Conservation (phyloP, 2,329 filamentous ascomycete species). For the Apiospora marii region DNA sequence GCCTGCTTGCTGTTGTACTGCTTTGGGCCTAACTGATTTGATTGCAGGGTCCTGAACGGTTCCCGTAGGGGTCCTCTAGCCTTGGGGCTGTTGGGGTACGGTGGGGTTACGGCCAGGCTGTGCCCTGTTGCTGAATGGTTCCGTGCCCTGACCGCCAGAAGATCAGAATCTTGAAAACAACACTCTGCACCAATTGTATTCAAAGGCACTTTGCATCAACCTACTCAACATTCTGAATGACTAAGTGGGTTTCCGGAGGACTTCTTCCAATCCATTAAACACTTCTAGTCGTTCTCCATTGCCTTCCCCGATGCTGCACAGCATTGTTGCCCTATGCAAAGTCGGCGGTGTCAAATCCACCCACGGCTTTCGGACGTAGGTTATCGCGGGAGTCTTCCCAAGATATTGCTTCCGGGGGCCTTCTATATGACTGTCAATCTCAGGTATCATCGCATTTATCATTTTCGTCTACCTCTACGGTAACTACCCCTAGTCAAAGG, state of each 20-base stretch:
- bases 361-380: no score
- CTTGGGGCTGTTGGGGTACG: neutral
- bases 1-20: neutral
- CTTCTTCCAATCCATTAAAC: neutral
- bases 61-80: neutral
- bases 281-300: neutral
- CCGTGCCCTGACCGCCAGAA: neutral
- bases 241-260: neutral
- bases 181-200: neutral
- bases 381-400: neutral
- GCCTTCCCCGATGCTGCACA: constrained; percentile 17
- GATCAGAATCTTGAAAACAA: neutral
- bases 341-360: no score
- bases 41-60: neutral
- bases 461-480: constrained; percentile 22
- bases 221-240: neutral
- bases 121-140: neutral
- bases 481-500: neutral
- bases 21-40: neutral
- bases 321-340: constrained; percentile 13
- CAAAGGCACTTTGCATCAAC: neutral
- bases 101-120: neutral
- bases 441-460: constrained; percentile 20
- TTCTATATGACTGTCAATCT: constrained; percentile 19
- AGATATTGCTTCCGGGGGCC: neutral